Conservation (phyloP, 2,329 filamentous ascomycete genomes). For the Fusarium drepaniforme region DNA sequence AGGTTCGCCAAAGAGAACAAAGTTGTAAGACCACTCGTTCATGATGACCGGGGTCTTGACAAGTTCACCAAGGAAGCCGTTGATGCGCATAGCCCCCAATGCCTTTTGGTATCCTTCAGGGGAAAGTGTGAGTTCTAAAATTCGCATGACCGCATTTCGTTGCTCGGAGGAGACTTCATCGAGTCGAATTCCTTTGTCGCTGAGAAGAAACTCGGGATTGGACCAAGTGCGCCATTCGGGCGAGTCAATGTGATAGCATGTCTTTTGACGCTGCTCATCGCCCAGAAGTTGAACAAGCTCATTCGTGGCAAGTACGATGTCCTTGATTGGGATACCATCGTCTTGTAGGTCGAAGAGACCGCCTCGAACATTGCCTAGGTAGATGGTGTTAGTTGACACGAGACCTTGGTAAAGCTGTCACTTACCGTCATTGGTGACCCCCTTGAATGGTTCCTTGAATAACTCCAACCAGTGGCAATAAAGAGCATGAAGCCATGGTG, state of each 20-base stretch:
- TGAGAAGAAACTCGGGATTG: slow-evolving; percentile 78
- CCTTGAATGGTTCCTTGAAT: neutral
- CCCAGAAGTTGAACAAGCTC: slow-evolving; percentile 60
- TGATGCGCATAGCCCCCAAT: slow-evolving; percentile 76
- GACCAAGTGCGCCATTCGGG: slow-evolving; percentile 77
- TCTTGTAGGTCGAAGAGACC: slow-evolving; percentile 71
- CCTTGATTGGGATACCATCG: slow-evolving; percentile 69
- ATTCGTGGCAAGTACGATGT: slow-evolving; percentile 66
- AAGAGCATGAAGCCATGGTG: neutral
- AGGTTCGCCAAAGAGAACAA: slow-evolving; percentile 75
- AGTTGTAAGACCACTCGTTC: slow-evolving; percentile 83
- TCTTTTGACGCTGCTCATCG: slow-evolving; percentile 54
- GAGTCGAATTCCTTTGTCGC: slow-evolving; percentile 73
- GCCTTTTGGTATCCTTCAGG: slow-evolving; percentile 77
- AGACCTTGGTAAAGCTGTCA: neutral
- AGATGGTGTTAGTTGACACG: neutral
- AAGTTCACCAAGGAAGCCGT: slow-evolving; percentile 79
- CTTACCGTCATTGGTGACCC: neutral
- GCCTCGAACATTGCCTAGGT: slow-evolving; percentile 42
- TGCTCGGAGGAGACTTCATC: slow-evolving; percentile 64
- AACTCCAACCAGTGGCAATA: neutral
- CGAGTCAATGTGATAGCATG: slow-evolving; percentile 62
- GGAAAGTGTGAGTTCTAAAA: slow-evolving; percentile 72
- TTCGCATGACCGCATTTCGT: slow-evolving; percentile 62
- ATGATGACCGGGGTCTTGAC: slow-evolving; percentile 71